Evolutionary conservation across 495 filamentous ascomycete genomes (phyloP).

Genomic region (Filosporella fistucella): DNA sequence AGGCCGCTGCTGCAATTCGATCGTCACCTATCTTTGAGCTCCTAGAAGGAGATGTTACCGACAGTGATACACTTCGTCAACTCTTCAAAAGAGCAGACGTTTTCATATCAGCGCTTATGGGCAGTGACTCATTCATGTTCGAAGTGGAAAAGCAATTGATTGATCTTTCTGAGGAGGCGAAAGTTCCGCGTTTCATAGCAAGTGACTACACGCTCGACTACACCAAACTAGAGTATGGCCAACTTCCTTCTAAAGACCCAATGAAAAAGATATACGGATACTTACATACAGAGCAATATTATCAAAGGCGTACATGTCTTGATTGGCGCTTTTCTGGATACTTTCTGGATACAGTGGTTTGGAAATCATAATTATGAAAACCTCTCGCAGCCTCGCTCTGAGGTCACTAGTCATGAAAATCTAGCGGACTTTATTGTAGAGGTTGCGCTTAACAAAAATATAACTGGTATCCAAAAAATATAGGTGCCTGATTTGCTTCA

Average conservation of each 20-base stretch:
- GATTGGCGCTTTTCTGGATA: conserved; percentile 27
- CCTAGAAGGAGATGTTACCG: conserved; percentile 20
- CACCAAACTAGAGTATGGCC: conserved; percentile 31
- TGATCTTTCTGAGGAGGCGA: conserved; percentile 35
- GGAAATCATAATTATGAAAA: conserved; percentile 19
- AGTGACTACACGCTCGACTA: conserved; percentile 40
- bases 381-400: conserved; percentile 31
- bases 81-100: conserved; percentile 22
- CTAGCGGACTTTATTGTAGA: conserved; percentile 33
- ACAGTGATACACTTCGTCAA: conserved; percentile 18
- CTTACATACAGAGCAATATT: conserved; percentile 32
- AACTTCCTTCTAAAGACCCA: conserved; percentile 37
- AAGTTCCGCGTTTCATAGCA: conserved; percentile 37
- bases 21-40: conserved; percentile 15
- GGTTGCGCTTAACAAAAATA: conserved; percentile 25
- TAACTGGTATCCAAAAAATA: conserved; percentile 8
- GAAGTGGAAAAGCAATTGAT: conserved; percentile 39
- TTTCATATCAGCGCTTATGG: conserved; percentile 38
- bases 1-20: conserved; percentile 19
- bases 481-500: too few relatives aligned
- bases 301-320: conserved; percentile 33
- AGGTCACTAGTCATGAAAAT: conserved; percentile 30
- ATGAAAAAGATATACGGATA: conserved; percentile 39
- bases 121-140: conserved; percentile 36
- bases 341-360: conserved; percentile 19